Evolutionary conservation across 495 filamentous ascomycete species (phyloP).

Genomic region (Lasiosphaeria miniovina): DNA sequence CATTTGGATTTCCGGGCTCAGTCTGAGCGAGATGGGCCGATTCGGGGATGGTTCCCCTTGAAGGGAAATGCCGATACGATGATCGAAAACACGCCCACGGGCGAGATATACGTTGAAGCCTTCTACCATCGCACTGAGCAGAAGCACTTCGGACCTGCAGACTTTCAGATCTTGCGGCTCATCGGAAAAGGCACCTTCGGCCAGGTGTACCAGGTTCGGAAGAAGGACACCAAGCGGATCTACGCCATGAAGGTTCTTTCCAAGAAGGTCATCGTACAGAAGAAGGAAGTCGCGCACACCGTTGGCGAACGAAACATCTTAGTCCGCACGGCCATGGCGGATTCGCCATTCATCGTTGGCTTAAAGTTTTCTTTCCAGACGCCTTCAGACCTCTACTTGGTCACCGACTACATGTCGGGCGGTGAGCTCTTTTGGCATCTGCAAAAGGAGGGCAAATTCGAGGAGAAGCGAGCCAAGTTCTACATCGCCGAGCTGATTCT

Average conservation of each 20-base stretch:
- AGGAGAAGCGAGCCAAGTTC: constrained; percentile 93
- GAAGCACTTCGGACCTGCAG: constrained; percentile 92
- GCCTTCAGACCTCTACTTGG: constrained; percentile 90
- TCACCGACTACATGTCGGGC: constrained; percentile 99
- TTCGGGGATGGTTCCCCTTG: constrained; percentile 85
- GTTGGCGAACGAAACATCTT: constrained; percentile 96
- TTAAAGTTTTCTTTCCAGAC: constrained; percentile 99
- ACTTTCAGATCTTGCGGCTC: constrained; percentile 92
- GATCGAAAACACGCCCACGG: constrained; percentile 62
- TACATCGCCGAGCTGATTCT: constrained; percentile 98
- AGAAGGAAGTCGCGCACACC: constrained; percentile 97
- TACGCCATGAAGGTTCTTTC: constrained; percentile 99
- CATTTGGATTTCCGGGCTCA: constrained; percentile 77
- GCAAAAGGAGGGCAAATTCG: constrained; percentile 94
- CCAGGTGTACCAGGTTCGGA: constrained; percentile 99
- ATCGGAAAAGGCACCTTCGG: constrained; percentile 99
- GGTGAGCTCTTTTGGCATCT: constrained; percentile 98
- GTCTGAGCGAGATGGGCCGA: constrained; percentile 60
- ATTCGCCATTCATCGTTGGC: constrained; percentile 96
- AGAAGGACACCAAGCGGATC: constrained; percentile 92
- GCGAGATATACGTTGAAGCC: constrained; percentile 87
- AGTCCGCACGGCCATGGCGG: constrained; percentile 89
- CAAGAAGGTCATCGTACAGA: constrained; percentile 99
- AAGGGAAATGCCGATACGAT: constrained; percentile 57
- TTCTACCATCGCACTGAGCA: constrained; percentile 85